Conservation (phyloP, 2,329 filamentous ascomycete species). For the Sclerotinia borealis region DNA sequence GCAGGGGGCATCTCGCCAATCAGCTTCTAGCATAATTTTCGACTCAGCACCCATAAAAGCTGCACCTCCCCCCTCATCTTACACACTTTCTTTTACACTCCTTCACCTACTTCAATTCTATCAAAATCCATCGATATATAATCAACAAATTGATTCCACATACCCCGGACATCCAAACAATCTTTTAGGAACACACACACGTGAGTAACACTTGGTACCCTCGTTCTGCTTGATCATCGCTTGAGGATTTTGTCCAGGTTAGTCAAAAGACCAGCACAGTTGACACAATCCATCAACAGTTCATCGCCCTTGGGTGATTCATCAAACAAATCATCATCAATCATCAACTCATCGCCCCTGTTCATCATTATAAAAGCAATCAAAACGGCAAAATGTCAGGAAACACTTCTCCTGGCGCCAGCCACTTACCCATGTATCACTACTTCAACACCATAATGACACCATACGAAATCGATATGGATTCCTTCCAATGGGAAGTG, state of each 20-base stretch:
- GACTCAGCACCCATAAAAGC: constrained; percentile 25
- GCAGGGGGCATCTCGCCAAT: constrained; percentile 8
- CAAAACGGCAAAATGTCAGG: neutral
- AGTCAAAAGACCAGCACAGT: constrained; percentile 19
- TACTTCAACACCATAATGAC: neutral
- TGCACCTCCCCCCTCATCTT: constrained; percentile 23
- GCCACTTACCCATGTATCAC: neutral
- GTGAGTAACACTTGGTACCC: constrained; percentile 30
- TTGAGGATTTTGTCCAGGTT: constrained; percentile 20
- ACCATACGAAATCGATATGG: neutral
- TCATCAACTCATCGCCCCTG: neutral
- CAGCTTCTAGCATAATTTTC: constrained; percentile 9
- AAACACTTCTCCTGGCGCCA: constrained; percentile 7
- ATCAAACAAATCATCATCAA: constrained; percentile 20
- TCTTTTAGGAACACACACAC: constrained; percentile 24
- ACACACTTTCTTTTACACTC: constrained; percentile 28
- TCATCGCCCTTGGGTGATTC: constrained; percentile 17
- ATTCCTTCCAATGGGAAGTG: neutral
- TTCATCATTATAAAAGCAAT: neutral
- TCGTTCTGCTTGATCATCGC: constrained; percentile 27
- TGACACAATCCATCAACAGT: constrained; percentile 22
- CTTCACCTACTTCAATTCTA: constrained; percentile 17
- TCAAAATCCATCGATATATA: constrained; percentile 15
- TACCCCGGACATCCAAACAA: constrained; percentile 20
- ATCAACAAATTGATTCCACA: constrained; percentile 25